Conservation (phyloP, 2,329 filamentous ascomycete species). For the Pestalotiopsis sp. region DNA sequence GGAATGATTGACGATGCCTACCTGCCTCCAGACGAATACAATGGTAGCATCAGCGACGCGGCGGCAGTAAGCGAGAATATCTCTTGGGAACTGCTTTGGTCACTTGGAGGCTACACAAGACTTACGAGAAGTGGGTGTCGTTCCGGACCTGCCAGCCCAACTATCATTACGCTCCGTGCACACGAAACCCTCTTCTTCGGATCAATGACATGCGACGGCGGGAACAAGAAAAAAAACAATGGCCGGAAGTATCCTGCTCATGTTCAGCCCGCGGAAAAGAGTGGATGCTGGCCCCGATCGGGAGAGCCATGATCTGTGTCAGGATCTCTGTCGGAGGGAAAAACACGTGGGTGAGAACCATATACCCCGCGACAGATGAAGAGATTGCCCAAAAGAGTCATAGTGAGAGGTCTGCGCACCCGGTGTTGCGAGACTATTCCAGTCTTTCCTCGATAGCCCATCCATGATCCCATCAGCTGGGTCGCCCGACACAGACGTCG, state of each 20-base stretch:
- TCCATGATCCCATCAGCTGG: neutral
- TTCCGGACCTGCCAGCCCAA: neutral
- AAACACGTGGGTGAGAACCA: neutral
- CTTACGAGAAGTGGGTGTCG: neutral
- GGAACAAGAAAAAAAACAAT: neutral
- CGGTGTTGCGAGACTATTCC: neutral
- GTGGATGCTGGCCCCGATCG: neutral
- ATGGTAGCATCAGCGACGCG: too few species aligned
- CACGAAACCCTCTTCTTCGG: neutral
- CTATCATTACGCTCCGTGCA: neutral
- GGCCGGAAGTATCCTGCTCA: neutral
- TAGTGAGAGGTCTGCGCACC: neutral
- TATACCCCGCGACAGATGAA: neutral
- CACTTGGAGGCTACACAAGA: too few species aligned
- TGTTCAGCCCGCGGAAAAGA: neutral
- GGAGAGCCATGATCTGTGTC: neutral
- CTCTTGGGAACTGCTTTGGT: too few species aligned
- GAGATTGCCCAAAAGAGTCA: conserved; percentile 2
- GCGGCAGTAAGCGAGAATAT: too few species aligned
- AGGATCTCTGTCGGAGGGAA: neutral
- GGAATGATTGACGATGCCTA: too few species aligned
- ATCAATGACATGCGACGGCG: neutral
- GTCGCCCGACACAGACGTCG: neutral
- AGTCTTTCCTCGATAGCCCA: neutral
- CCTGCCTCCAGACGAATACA: too few species aligned